Base-by-base conservation (phyloP, 2,329 filamentous ascomycete genomes). In the Lizonia empirigonia region DNA sequence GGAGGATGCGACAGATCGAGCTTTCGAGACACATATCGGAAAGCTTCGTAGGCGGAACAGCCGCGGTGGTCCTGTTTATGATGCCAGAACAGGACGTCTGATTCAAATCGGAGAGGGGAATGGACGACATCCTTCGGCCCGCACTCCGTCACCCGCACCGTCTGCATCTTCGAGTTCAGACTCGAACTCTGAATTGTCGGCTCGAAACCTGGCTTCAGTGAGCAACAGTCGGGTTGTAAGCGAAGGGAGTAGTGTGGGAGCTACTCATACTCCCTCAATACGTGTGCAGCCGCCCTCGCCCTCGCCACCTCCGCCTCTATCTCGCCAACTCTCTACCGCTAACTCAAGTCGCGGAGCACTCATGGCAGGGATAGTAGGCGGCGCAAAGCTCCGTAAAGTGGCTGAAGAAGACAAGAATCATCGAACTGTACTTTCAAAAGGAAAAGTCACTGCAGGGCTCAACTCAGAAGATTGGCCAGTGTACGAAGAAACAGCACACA, bases 401-500 rank as follows among this genome's bases (percentile, higher is more conserved):
- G 19, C 26, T 16, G 29, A 36, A 12, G n/a, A 36, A 19, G 26
- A 48, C 5, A 42, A 51, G 16, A 50, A 30, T 16, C 44, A 44
- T 16, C 10, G 13, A 2, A 38, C 23, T 16, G 22, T 9, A 8
- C 26, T 18, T 5, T 18, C 18, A 23, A 23, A 18, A n/a, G 38
- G 23, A 7, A 19, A 42, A 19, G 36, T 33, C 8, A 13, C n/a
- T 34, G 23, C 18, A 6, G 16, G n/a, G 7, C 7, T 30, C 7
- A 12, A 18, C 23, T 5, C 30, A 2, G n/a, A 8, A 22, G 33
- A 9, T n/a, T n/a, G 15, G 9, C 47, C 50, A 7, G 18, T 24
- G 13, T 60, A 60, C 26, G 34, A 55, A 7, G 30, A 37, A n/a
- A 60, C 52, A 27, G 18, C 35, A 8, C 45, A 60, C 18, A 58